Conservation (phyloP, 305 asterid species). For the Fraxinus latifolia region DNA sequence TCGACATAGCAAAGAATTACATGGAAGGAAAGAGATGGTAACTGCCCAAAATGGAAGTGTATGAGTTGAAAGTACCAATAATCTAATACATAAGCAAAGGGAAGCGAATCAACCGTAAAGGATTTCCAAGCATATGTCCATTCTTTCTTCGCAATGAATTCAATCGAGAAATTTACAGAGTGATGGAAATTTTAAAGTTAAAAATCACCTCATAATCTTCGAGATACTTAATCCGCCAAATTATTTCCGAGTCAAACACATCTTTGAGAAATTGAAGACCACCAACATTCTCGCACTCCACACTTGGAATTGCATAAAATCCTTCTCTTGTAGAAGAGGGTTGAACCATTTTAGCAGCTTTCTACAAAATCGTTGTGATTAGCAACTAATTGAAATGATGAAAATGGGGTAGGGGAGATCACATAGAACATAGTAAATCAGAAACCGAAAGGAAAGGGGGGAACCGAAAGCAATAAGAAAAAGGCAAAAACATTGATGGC, state of each 20-base stretch:
- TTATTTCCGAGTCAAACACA: slow-evolving; percentile 61
- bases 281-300: slow-evolving; percentile 84
- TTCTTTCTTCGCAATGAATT: neutral
- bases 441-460: too few species aligned
- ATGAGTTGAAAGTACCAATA: neutral
- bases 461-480: too few species aligned
- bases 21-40: neutral
- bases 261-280: slow-evolving; percentile 57
- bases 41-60: neutral
- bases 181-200: neutral
- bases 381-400: too few species aligned
- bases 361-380: too few species aligned
- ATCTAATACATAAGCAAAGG: neutral
- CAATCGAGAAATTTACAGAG: neutral
- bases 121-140: neutral
- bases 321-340: too few species aligned
- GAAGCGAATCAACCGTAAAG: too few species aligned
- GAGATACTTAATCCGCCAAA: slow-evolving; percentile 64
- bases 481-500: too few species aligned
- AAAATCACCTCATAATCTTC: slow-evolving; percentile 39
- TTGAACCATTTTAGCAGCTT: too few species aligned
- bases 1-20: neutral
- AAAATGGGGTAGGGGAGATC: too few species aligned
- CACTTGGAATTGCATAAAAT: too few species aligned
- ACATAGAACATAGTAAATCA: too few species aligned